These are phyloP conservation scores for Scedosporium aurantiacum DNA, from an alignment of 2,329 filamentous ascomycete species.

Conservation along the genomic window DNA sequence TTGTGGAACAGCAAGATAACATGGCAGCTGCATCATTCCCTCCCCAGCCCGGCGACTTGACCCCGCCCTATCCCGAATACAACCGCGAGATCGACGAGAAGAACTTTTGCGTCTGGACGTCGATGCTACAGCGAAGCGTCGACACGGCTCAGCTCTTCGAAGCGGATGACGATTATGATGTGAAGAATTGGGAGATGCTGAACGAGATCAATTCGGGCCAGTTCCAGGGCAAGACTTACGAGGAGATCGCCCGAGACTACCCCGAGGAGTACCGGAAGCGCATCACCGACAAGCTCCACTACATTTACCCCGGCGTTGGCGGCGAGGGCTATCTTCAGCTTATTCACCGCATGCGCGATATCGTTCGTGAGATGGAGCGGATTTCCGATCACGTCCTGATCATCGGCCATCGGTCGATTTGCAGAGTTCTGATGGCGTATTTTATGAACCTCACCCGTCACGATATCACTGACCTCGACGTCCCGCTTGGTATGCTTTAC, in stretches of 20 bases:
- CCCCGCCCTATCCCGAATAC: conserved; percentile 86
- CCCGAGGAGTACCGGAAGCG: conserved; percentile 75
- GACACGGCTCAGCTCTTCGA: conserved; percentile 86
- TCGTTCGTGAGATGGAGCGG: conserved; percentile 93
- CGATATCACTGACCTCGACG: conserved; percentile 87
- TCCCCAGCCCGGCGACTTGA: conserved; percentile 82
- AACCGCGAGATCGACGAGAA: conserved; percentile 61
- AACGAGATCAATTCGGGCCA: conserved; percentile 89
- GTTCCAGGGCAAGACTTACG: conserved; percentile 92
- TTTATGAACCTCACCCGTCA: conserved; percentile 87
- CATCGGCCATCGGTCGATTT: conserved; percentile 85
- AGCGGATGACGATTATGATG: conserved; percentile 82
- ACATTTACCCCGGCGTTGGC: conserved; percentile 91
- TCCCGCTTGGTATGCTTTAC: conserved; percentile 87
- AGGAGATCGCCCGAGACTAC: conserved; percentile 70
- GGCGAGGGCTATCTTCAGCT: conserved; percentile 96
- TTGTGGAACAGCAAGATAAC: conserved; percentile 70
- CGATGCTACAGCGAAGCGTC: conserved; percentile 84
- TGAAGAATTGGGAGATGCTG: conserved; percentile 96
- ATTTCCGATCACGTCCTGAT: conserved; percentile 93
- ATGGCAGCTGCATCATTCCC: conserved; percentile 70
- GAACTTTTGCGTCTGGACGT: conserved; percentile 97
- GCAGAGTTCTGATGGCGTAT: conserved; percentile 86
- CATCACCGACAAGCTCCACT: conserved; percentile 78
- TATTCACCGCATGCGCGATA: conserved; percentile 86